These are phyloP conservation scores for Amanita rubescens DNA, from an alignment of 768 basidiomycete genomes.

Conservation along the genomic window DNA sequence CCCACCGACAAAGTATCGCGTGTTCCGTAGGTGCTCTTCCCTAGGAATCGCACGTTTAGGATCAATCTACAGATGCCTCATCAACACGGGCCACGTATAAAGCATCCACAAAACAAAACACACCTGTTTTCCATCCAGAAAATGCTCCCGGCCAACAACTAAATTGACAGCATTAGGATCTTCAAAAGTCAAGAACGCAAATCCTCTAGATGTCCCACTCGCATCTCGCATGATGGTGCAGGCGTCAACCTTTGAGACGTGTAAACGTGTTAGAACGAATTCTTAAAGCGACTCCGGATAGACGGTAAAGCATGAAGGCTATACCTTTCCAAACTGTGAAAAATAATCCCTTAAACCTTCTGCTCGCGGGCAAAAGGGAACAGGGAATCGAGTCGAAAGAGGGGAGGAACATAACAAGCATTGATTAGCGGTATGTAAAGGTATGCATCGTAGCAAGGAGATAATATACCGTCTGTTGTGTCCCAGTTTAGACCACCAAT, in stretches of 20 bases:
- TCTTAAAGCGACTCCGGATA: slow-evolving; percentile 9
- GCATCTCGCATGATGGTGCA: slow-evolving; percentile 85
- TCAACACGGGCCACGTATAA: too few species aligned
- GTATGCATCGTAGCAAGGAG: slow-evolving; percentile 20
- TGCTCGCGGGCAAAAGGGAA: slow-evolving; percentile 21
- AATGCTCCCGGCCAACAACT: slow-evolving; percentile 62
- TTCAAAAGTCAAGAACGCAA: slow-evolving; percentile 81
- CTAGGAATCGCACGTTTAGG: slow-evolving; percentile 84
- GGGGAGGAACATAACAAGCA: slow-evolving; percentile 15
- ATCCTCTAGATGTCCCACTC: slow-evolving; percentile 67
- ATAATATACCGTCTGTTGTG: slow-evolving; percentile 74
- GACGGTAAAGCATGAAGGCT: neutral
- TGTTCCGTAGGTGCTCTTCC: slow-evolving; percentile 68
- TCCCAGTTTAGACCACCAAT: slow-evolving; percentile 90
- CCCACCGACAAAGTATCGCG: slow-evolving; percentile 79
- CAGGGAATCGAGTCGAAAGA: slow-evolving; percentile 10
- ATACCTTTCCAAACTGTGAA: slow-evolving; percentile 60
- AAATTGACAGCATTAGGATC: slow-evolving; percentile 53
- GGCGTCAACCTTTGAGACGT: slow-evolving; percentile 53
- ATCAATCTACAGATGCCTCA: slow-evolving; percentile 27
- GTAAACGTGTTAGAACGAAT: neutral
- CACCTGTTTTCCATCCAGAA: slow-evolving; percentile 75
- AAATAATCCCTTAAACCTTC: slow-evolving; percentile 67
- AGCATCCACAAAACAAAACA: slow-evolving; percentile 9
- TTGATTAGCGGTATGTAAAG: slow-evolving; percentile 20